phyloP scores from a whole-genome alignment of 2,329 filamentous ascomycete genomes.

The Neonectria punicea region DNA sequence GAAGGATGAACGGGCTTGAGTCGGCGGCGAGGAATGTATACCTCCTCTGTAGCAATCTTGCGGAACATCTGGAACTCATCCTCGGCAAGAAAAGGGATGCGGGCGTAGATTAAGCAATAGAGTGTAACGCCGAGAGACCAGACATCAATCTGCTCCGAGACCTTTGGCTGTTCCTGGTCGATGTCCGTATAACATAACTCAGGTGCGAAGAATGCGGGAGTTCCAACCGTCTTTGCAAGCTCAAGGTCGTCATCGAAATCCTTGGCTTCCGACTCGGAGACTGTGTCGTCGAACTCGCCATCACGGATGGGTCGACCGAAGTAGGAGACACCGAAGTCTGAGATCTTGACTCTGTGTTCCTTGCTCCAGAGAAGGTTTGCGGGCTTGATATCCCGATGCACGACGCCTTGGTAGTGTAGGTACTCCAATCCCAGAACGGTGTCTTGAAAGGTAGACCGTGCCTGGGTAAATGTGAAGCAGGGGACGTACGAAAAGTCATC shows the following conservation, averaged over 20 bases:
- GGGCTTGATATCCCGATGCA: constrained; percentile 86
- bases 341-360: constrained; percentile 93
- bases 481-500: constrained; percentile 95
- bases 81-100: constrained; percentile 91
- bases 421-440: constrained; percentile 95
- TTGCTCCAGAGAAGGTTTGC: constrained; percentile 91
- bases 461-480: constrained; percentile 86
- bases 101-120: constrained; percentile 93
- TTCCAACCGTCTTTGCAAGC: constrained; percentile 97
- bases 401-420: constrained; percentile 86
- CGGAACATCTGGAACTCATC: constrained; percentile 93
- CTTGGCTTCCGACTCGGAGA: constrained; percentile 82
- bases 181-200: constrained; percentile 92
- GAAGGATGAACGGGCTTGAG: constrained; percentile 78
- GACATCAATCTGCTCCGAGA: constrained; percentile 94
- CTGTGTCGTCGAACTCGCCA: constrained; percentile 79
- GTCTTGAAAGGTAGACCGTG: constrained; percentile 87
- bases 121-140: constrained; percentile 97
- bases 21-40: constrained; percentile 85
- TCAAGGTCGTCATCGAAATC: constrained; percentile 94
- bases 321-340: constrained; percentile 98
- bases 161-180: constrained; percentile 74
- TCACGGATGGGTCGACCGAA: constrained; percentile 89
- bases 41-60: constrained; percentile 91
- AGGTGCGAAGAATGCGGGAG: constrained; percentile 96